phyloP scores from a whole-genome alignment of 78 protist species.

The Dictyostelium citrinum region DNA sequence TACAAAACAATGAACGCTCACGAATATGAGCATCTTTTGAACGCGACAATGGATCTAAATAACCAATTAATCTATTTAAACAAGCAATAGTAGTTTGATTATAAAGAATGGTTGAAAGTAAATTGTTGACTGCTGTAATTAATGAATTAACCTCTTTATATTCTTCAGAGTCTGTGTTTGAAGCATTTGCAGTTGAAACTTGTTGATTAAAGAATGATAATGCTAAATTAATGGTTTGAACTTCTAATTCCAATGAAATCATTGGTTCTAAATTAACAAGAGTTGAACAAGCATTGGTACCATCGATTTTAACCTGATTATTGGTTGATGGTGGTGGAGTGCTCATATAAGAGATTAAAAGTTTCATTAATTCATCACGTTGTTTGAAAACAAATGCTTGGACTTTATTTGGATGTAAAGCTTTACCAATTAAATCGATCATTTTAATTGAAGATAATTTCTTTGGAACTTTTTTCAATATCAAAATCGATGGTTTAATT shows the following conservation, averaged over 20 bases:
- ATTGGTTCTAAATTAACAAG: constrained; percentile 48
- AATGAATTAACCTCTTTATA: constrained; percentile 15
- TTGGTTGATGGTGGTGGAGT: constrained; percentile 46
- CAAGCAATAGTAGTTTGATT: constrained; percentile 46
- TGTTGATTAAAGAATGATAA: constrained; percentile 13
- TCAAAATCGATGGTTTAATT: constrained; percentile 57
- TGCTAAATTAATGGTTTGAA: neutral
- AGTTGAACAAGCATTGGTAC: constrained; percentile 52
- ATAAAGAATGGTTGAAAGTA: constrained; percentile 57
- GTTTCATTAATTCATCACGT: constrained; percentile 64
- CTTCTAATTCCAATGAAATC: constrained; percentile 64
- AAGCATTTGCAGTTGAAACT: neutral
- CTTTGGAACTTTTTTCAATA: constrained; percentile 39
- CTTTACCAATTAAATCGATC: constrained; percentile 79
- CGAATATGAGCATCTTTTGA: constrained; percentile 57
- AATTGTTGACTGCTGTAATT: constrained; percentile 11
- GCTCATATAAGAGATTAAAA: constrained; percentile 54
- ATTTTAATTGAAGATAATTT: constrained; percentile 70
- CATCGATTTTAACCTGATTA: constrained; percentile 34
- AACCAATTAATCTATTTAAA: constrained; percentile 40
- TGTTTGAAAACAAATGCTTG: constrained; percentile 45
- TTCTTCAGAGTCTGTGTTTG: neutral
- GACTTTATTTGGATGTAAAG: constrained; percentile 56
- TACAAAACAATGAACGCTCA: constrained; percentile 65
- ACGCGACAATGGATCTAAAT: constrained; percentile 65